Conservation (phyloP, 306 rosid genomes). For the Vigna radiata region DNA sequence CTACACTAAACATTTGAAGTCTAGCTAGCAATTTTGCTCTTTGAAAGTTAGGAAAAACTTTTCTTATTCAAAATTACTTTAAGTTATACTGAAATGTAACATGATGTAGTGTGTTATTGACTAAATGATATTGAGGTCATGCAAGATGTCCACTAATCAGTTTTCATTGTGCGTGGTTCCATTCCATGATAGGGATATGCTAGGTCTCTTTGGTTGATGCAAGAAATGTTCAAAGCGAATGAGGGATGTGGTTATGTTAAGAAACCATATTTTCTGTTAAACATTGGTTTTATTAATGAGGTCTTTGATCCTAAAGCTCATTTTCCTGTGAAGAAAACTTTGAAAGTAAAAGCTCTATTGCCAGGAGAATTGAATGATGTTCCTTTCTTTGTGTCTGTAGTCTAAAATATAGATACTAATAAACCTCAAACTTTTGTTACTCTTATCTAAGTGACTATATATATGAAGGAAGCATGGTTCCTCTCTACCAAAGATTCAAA, state of each 20-base stretch:
- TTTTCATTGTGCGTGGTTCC: neutral
- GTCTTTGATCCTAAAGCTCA: conserved; percentile 70
- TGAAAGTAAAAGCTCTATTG: conserved; percentile 65
- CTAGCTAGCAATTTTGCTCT: neutral
- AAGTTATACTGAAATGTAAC: neutral
- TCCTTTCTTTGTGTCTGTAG: neutral
- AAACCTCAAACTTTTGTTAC: conserved; percentile 40
- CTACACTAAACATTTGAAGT: conserved; percentile 31
- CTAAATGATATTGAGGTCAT: conserved; percentile 34
- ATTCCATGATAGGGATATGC: conserved; percentile 74
- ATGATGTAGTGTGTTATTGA: conserved; percentile 26
- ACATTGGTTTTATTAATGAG: conserved; percentile 55
- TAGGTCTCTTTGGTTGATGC: conserved; percentile 97
- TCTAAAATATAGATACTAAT: conserved; percentile 34
- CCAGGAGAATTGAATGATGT: conserved; percentile 24
- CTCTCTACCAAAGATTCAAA: too few relatives aligned
- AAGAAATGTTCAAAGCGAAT: conserved; percentile 96
- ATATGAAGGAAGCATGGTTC: too few relatives aligned
- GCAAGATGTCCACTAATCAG: conserved; percentile 32
- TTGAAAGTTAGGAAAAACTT: too few relatives aligned
- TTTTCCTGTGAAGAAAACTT: conserved; percentile 64
- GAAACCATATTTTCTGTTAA: conserved; percentile 85
- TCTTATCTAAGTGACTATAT: conserved; percentile 70
- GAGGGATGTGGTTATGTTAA: conserved; percentile 92
- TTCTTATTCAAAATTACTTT: neutral